Percentiles rank a stretch among this genome's conserved stretches.
phyloP scores from a whole-genome alignment of 768 basidiomycete genomes.

The Hirschioporus abietinus region DNA sequence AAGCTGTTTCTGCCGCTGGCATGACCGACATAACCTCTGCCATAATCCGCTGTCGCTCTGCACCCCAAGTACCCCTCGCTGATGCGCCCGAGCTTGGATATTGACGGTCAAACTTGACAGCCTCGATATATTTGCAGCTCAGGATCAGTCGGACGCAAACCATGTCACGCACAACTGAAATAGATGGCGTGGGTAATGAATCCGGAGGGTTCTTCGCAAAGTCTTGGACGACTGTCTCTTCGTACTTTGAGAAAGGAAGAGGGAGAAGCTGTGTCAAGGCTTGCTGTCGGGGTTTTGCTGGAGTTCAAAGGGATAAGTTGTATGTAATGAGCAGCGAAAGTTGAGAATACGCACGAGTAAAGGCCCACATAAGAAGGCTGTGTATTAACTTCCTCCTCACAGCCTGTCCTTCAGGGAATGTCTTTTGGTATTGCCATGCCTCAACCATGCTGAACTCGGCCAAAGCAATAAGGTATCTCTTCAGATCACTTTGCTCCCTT shows the following conservation, averaged over 20 bases:
- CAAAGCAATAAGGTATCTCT: constrained; percentile 63
- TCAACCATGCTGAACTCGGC: constrained; percentile 59
- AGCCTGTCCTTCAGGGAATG: constrained; percentile 54
- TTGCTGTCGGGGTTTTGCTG: constrained; percentile 54
- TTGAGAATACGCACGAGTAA: constrained; percentile 50
- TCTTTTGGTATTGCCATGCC: constrained; percentile 73
- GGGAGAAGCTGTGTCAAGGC: constrained; percentile 59
- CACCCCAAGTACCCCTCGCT: constrained; percentile 24
- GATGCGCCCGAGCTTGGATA: constrained; percentile 40
- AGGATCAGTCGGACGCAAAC: constrained; percentile 74
- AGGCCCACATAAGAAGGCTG: constrained; percentile 62
- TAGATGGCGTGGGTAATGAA: constrained; percentile 38
- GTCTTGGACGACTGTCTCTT: constrained; percentile 50
- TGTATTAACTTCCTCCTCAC: constrained; percentile 49
- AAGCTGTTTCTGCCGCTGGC: constrained; percentile 54
- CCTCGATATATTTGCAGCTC: constrained; percentile 62
- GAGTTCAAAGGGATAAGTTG: constrained; percentile 10
- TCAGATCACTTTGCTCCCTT: constrained; percentile 63
- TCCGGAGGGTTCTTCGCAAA: constrained; percentile 56
- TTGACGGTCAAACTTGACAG: constrained; percentile 68
- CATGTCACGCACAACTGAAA: constrained; percentile 68
- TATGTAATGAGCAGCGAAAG: background rate
- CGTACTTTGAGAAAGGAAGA: constrained; percentile 60
- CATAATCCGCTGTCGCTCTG: constrained; percentile 62
- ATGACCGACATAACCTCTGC: constrained; percentile 62